Percentiles rank a stretch among this genome's conserved stretches.
Evolutionary conservation across 805 yeast genomes (phyloP).

Genomic region (Zygosaccharomyces pseudorouxii): DNA sequence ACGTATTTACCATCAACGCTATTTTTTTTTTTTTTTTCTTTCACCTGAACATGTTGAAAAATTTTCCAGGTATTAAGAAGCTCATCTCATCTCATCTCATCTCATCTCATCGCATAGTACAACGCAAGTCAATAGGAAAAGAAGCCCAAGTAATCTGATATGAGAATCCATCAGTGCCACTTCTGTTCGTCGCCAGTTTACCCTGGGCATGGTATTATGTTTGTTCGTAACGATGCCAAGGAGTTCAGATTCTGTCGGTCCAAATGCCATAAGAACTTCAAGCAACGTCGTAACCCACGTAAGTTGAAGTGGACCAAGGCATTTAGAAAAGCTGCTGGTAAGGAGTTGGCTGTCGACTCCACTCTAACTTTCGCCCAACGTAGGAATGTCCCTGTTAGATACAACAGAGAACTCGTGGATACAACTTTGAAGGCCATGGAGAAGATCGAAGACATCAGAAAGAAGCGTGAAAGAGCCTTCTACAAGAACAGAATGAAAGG

Average conservation of each 20-base stretch:
- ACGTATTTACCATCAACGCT: not conserved
- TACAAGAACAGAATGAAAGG: constrained; percentile 99
- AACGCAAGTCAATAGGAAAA: not conserved
- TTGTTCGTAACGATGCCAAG: constrained; percentile 96
- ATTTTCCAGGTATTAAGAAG: constrained; percentile 8
- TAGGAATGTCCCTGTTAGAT: constrained; percentile 96
- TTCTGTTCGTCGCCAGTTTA: constrained; percentile 97
- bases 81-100: constrained; percentile 25
- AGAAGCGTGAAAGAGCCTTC: constrained; percentile 95
- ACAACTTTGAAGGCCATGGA: constrained; percentile 94
- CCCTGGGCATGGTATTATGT: constrained; percentile 93
- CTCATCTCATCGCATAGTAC: constrained; percentile 4
- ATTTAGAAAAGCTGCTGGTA: constrained; percentile 97
- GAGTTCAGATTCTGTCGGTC: constrained; percentile 97
- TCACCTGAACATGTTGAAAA: constrained; percentile 6
- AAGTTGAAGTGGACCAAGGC: constrained; percentile 98
- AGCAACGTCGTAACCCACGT: constrained; percentile 97
- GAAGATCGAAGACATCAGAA: constrained; percentile 92
- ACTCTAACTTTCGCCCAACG: constrained; percentile 95
- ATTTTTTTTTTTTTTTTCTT: constrained; percentile 1
- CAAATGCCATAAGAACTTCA: constrained; percentile 95
- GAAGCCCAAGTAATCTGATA: constrained; percentile 24
- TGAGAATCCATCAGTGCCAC: constrained; percentile 91
- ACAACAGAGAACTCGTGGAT: constrained; percentile 92
- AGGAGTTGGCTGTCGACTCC: constrained; percentile 95